phyloP scores from a whole-genome alignment of 2,329 filamentous ascomycete genomes.

The Macroventuria anomochaeta region DNA sequence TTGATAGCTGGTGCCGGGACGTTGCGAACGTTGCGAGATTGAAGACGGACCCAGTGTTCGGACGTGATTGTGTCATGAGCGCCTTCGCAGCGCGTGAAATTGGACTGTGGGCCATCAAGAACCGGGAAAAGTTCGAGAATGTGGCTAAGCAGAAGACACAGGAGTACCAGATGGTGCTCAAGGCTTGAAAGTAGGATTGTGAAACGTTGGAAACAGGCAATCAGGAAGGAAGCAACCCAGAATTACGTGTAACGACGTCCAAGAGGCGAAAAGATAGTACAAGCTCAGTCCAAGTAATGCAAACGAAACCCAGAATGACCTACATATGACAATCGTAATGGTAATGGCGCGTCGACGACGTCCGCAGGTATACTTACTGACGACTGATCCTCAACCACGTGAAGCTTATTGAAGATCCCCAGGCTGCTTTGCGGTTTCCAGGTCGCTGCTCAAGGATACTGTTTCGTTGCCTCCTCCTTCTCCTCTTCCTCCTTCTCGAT shows the following conservation, averaged over 20 bases:
- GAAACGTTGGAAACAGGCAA: not conserved
- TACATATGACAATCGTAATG: too few relatives aligned
- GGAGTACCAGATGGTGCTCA: conserved; percentile 31
- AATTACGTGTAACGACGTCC: not conserved
- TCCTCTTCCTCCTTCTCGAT: conserved; percentile 50
- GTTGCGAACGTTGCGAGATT: conserved; percentile 21
- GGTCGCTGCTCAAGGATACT: not conserved
- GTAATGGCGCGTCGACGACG: too few relatives aligned
- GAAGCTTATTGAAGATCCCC: not conserved
- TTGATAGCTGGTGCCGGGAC: conserved; percentile 39
- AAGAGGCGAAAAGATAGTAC: not conserved
- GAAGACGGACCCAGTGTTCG: conserved; percentile 28
- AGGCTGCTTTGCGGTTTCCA: not conserved
- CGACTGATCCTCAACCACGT: not conserved
- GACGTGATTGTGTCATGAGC: conserved; percentile 60
- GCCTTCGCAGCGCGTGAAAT: conserved; percentile 59
- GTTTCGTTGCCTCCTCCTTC: conserved; percentile 17
- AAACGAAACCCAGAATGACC: not conserved
- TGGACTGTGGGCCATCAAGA: conserved; percentile 54
- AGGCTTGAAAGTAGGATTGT: not conserved
- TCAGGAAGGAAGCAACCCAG: not conserved
- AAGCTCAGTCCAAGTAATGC: conserved; percentile 1
- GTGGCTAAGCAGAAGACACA: conserved; percentile 46
- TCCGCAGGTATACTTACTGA: not conserved
- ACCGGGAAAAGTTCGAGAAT: conserved; percentile 44